Base-by-base conservation (phyloP, 306 rosid species). In the Cicer cuneatum region DNA sequence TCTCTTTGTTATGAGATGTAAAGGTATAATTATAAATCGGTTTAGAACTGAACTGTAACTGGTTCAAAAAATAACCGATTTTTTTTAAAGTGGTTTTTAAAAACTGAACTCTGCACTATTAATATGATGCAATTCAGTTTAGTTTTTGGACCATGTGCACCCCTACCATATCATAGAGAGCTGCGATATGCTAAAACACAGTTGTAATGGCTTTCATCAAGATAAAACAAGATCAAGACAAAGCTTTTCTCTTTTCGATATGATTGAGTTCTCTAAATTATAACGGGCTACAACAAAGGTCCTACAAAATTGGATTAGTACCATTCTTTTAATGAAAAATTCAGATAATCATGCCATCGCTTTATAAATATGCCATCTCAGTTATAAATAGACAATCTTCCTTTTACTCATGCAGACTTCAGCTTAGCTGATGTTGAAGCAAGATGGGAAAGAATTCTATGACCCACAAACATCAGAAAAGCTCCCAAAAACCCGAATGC, bases 401-500 rank as follows among this genome's bases (percentile, higher is more conserved):
- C 21, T 73, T 75, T 29, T 61, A 42, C 72, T 91, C 89, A 94
- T 66, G 96, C 90, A 76, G 98, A 88, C 82, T 94, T 94, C 87
- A 91, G 80, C 89, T 94, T 94, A 85, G 89, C 77, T 47, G 98
- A 90, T 24, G 87, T 52, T 7, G 96, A 87, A 60, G 97, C 97
- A 14, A 86, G 90, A 69, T 91, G 92, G 79, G 97, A 91, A 48
- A 91, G 98, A 69, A 78, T 86, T 63, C 93, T 81, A 86, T 94
- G 97, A 58, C 98, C 97, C 82, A 92, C 90, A 78, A 90, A 82
- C 85, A 91, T 56, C 89, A 94, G 74, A 76, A 90, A 82, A 45
- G 47, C 83, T 49, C 96, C 97, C 86, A 91, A 74, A 56, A 94
- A 57, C 40, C 95, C 89, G 13, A 92, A 75, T 70, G 79, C 46